Conservation (phyloP, 2,329 filamentous ascomycete species). For the Clonostachys sp. region DNA sequence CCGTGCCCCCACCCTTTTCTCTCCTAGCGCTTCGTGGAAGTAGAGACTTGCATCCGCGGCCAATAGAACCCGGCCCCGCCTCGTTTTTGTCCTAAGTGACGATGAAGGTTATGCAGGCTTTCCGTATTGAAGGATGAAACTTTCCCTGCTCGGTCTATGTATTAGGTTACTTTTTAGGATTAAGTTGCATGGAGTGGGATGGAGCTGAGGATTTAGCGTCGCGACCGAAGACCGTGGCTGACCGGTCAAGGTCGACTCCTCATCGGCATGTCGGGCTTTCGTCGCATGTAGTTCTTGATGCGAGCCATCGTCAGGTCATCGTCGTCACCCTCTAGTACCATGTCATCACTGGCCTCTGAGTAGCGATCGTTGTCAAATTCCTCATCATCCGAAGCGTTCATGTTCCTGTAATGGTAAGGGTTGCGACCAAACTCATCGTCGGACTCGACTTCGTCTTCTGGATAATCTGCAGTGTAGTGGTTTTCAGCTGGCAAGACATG, state of each 20-base stretch:
- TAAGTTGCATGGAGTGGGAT: no score
- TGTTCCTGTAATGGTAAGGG: slow-evolving; percentile 48
- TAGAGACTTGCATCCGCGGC: no score
- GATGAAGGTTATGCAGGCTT: no score
- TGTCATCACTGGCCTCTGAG: slow-evolving; percentile 22
- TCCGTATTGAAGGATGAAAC: no score
- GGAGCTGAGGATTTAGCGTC: no score
- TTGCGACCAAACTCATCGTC: slow-evolving; percentile 52
- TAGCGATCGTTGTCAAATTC: slow-evolving; percentile 40
- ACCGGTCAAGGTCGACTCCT: background rate
- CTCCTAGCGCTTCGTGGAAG: no score
- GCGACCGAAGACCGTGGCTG: background rate
- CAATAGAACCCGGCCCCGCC: no score
- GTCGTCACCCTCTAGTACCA: slow-evolving; percentile 29
- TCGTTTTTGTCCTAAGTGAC: no score
- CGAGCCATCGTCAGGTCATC: slow-evolving; percentile 28
- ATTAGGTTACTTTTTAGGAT: no score
- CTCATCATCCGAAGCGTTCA: slow-evolving; percentile 50
- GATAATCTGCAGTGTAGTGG: slow-evolving; percentile 75
- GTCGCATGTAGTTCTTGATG: slow-evolving; percentile 29
- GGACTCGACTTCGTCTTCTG: slow-evolving; percentile 71
- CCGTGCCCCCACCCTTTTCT: no score
- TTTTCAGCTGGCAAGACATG: slow-evolving; percentile 54
- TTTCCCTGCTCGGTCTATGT: no score
- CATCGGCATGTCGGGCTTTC: slow-evolving; percentile 1